A percentile compares a stretch with the other conserved stretches of the same genome.
phyloP scores from a whole-genome alignment of 2,329 filamentous ascomycete genomes.

The Cercospora janseana region DNA sequence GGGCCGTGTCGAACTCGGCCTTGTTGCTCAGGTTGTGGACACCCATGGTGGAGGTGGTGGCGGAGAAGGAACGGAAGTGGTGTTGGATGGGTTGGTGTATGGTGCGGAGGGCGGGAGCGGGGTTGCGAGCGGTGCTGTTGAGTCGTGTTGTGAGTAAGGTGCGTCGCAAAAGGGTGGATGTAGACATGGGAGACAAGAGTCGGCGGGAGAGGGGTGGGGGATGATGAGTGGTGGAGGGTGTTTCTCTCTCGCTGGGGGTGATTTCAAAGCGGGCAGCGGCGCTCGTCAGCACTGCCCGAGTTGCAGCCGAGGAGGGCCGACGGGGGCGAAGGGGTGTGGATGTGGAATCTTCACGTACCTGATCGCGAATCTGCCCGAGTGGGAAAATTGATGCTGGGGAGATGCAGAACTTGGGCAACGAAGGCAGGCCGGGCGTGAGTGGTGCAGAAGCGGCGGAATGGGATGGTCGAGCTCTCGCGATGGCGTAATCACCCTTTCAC shows the following conservation, averaged over 20 bases:
- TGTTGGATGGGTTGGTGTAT: constrained; percentile 29
- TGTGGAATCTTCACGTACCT: constrained; percentile 1
- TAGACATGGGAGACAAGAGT: constrained; percentile 40
- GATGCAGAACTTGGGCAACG: no score
- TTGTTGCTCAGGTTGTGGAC: constrained; percentile 57
- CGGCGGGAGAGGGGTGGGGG: neutral
- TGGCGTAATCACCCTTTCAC: no score
- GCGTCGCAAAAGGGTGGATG: constrained; percentile 37
- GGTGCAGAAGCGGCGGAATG: no score
- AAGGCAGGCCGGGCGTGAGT: no score
- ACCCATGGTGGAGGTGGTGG: constrained; percentile 44
- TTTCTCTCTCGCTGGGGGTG: neutral
- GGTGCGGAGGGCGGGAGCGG: constrained; percentile 17
- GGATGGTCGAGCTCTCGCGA: no score
- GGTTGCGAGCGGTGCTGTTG: constrained; percentile 22
- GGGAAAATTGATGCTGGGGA: constrained; percentile 1
- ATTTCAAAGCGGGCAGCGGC: neutral
- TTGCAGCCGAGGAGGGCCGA: constrained; percentile 1
- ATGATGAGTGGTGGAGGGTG: constrained; percentile 12
- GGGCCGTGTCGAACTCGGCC: constrained; percentile 57
- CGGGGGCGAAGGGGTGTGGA: neutral
- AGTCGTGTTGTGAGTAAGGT: constrained; percentile 45
- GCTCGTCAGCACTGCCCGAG: constrained; percentile 1
- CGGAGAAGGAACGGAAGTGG: constrained; percentile 40
- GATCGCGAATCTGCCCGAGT: neutral